phyloP scores from a whole-genome alignment of 345 rosid species.

The Firmiana major region DNA sequence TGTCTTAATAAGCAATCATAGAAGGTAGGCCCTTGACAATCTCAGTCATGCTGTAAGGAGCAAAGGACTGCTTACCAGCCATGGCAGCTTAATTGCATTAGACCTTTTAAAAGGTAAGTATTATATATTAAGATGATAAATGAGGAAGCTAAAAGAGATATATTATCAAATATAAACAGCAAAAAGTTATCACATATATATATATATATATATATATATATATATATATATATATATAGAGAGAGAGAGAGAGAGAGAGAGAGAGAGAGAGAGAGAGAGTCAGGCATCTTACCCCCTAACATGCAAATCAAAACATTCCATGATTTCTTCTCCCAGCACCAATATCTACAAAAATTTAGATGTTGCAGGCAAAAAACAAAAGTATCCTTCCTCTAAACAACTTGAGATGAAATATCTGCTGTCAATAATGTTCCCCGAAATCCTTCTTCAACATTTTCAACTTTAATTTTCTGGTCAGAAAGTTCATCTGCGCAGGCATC shows the following conservation, averaged over 20 bases:
- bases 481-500: conserved; percentile 65
- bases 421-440: conserved; percentile 88
- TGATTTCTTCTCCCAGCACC: conserved; percentile 14
- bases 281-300: conserved; percentile 19
- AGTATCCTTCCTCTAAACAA: conserved; percentile 31
- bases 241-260: too few species aligned
- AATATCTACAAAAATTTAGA: conserved; percentile 21
- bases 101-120: not conserved
- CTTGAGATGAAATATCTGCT: conserved; percentile 64
- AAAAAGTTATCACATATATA: not conserved
- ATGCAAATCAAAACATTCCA: not conserved
- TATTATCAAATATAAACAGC: not conserved
- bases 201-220: too few species aligned
- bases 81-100: not conserved
- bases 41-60: not conserved
- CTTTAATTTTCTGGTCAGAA: conserved; percentile 54
- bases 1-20: conserved; percentile 8
- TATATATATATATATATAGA: too few species aligned
- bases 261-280: too few species aligned
- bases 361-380: not conserved
- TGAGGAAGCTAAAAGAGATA: not conserved
- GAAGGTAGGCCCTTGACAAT: not conserved
- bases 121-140: not conserved
- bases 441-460: conserved; percentile 68
- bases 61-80: not conserved